Percentiles rank a stretch among this genome's conserved stretches.
Evolutionary conservation across 495 filamentous ascomycete genomes (phyloP).

Genomic region (Penicillium mononematosum): DNA sequence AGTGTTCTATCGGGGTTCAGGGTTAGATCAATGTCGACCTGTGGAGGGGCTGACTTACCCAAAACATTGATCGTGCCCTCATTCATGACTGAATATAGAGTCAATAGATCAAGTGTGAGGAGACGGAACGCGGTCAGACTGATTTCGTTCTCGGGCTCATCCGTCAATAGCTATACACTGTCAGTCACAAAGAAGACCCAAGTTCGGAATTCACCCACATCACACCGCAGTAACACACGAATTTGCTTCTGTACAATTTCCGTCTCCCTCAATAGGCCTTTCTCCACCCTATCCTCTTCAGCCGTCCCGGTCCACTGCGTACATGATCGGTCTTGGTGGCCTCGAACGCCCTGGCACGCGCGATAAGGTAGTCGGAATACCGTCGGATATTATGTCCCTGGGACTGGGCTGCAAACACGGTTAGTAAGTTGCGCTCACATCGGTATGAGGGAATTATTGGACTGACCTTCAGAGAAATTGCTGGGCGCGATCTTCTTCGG

Average conservation of each 20-base stretch:
- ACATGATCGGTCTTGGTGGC: slow-evolving; percentile 90
- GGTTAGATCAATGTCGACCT: slow-evolving; percentile 18
- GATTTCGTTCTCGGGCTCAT: slow-evolving; percentile 95
- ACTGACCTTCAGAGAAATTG: slow-evolving; percentile 87
- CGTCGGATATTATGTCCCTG: slow-evolving; percentile 93
- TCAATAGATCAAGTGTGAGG: slow-evolving; percentile 84
- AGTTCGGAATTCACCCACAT: slow-evolving; percentile 56
- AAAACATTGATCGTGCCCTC: slow-evolving; percentile 97
- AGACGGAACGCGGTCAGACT: slow-evolving; percentile 93
- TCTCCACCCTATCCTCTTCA: slow-evolving; percentile 91
- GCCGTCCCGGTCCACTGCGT: slow-evolving; percentile 71
- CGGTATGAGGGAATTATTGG: not conserved
- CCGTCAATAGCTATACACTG: slow-evolving; percentile 69
- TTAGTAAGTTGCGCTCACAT: slow-evolving; percentile 16
- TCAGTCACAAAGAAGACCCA: slow-evolving; percentile 27
- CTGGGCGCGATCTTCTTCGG: slow-evolving; percentile 82
- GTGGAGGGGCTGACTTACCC: slow-evolving; percentile 54
- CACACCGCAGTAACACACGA: slow-evolving; percentile 79
- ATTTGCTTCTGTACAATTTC: slow-evolving; percentile 91
- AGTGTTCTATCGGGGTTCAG: slow-evolving; percentile 65
- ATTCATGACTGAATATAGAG: slow-evolving; percentile 92
- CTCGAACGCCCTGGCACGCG: slow-evolving; percentile 76
- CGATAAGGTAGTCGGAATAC: slow-evolving; percentile 83
- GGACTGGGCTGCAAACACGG: slow-evolving; percentile 63
- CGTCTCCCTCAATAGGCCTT: slow-evolving; percentile 89